Evolutionary conservation across 2,329 filamentous ascomycete species (phyloP), one percentile per base, ranked within the genome.

Genomic region (Thelonectria rubi): DNA sequence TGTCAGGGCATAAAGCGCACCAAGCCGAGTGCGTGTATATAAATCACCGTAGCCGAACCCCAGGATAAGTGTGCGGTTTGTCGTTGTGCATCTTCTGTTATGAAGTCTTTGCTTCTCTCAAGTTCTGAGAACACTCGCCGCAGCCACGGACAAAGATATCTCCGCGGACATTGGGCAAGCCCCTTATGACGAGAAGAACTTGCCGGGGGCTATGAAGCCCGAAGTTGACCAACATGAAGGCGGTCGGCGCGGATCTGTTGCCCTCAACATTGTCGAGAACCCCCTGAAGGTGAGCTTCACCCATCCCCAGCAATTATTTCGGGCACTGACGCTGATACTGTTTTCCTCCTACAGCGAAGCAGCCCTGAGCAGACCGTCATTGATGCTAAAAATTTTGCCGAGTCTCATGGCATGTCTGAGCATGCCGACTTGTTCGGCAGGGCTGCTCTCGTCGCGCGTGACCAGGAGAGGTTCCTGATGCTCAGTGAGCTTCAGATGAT

Each of bases 341-440:
- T 2, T 5, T 21, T 4, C 10, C 6, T 34, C 4, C 2, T 8
- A 10, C 14, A 74, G 73, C 58, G 63, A 49, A 69, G 71, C 47
- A 80, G 67, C 0, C 55, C 45, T 0, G 69, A 70, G 40, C 43
- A 68, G 24, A 63, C 58, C 9, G 65, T 64, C 43, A 64, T 69
- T 20, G 79, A 85, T 60, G 85, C 84, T 2, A 76, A 79, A 10
- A 70, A 75, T 45, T 88, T 85, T 65, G 86, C 85, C 17, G 74
- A 75, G 12, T 72, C 78, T 2, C 74, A 84, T 62, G 78, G 78
- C 45, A 75, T 90, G 56, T 70, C 73, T 1, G 81, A 86, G 40
- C 78, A 85, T 58, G 73, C 81, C 1, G 79, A 74, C 77, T 57
- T 78, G 9, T 77, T 78, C 55, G 73, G 71, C 24, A 75, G 76